Base-by-base conservation (phyloP, 1,284 basidiomycete genomes). In the Puccinia polysora region DNA sequence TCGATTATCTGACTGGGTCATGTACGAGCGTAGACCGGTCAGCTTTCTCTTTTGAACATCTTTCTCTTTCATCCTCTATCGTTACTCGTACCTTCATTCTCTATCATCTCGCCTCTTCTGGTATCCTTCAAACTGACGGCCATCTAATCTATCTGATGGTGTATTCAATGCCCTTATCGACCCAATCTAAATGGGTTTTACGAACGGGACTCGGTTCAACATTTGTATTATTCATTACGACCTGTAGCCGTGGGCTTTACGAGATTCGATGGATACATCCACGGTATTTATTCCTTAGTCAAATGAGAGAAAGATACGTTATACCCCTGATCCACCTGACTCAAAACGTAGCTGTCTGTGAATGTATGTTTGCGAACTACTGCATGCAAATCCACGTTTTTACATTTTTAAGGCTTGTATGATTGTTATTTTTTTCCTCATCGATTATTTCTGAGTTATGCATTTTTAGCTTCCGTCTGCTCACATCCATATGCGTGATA, bases 1-100 rank as follows among this genome's bases (percentile, higher is more conserved):
- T 1, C 90, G 91, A 0, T 89, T 90, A 0, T 90, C 88, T 2
- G 91, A 95, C 81, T 95, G 91, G 90, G 81, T 93, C 65, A 90
- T 89, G 25, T 94, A 69, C 47, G 67, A 69, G 40, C 38, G n/a
- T 23, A 69, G 45, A 60, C 53, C 67, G 53, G 67, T 69, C 30
- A 59, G 55, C 59, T 12, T 5, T 10, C 1, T 36, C 25, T 10
- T n/a, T 2, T 30, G 43, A n/a, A 0, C 4, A 8, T 8, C 43
- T 14, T 23, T 23, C 7, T 55, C 52, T 32, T 60, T 60, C 10
- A 40, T 23, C 6, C 14, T 25, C 43, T 25, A n/a, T 23, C 32
- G 32, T 56, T 25, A 30, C 8, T 10, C 7, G 28, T 60, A 23
- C 25, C 8, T 25, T 14, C 34, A 36, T 23, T 25, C 20, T 59